Conservation (phyloP, 2,329 filamentous ascomycete genomes). For the Sporothrix globosa region DNA sequence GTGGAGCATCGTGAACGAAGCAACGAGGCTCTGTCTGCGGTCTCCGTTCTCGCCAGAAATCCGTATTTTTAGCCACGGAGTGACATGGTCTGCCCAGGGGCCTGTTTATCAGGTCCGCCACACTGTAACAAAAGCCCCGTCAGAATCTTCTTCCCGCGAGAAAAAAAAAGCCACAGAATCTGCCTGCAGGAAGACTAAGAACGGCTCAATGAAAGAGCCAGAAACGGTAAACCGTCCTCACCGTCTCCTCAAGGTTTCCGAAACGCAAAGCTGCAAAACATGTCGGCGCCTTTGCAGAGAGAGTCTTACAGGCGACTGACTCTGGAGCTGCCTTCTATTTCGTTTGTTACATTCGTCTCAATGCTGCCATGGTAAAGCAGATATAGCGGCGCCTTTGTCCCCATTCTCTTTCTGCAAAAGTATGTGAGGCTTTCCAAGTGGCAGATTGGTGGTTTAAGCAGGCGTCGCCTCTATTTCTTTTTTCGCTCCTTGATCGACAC, state of each 20-base stretch:
- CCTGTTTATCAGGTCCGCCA: not conserved
- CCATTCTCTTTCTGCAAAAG: not conserved
- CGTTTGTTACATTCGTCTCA: not conserved
- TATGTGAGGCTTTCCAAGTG: constrained; percentile 9
- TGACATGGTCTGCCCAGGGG: not conserved
- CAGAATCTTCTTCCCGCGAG: too few species aligned
- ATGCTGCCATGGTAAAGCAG: not conserved
- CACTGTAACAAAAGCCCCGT: not conserved
- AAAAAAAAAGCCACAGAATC: constrained; percentile 2
- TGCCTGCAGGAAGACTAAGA: not conserved
- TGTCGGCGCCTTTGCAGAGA: not conserved
- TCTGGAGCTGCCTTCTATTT: not conserved
- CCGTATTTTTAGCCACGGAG: constrained; percentile 6
- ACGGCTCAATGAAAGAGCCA: not conserved
- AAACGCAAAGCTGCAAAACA: not conserved
- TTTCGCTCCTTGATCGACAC: too few species aligned
- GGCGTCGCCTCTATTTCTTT: not conserved
- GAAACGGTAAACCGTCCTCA: constrained; percentile 13
- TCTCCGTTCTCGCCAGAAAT: not conserved
- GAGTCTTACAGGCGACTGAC: not conserved
- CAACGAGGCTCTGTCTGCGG: not conserved
- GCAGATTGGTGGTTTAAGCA: not conserved
- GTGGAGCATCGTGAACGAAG: not conserved
- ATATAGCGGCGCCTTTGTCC: not conserved
- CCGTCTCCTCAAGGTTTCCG: not conserved